These are phyloP conservation scores for Capsella bursapastoris DNA, from an alignment of 345 rosid species.

Conservation along the genomic window DNA sequence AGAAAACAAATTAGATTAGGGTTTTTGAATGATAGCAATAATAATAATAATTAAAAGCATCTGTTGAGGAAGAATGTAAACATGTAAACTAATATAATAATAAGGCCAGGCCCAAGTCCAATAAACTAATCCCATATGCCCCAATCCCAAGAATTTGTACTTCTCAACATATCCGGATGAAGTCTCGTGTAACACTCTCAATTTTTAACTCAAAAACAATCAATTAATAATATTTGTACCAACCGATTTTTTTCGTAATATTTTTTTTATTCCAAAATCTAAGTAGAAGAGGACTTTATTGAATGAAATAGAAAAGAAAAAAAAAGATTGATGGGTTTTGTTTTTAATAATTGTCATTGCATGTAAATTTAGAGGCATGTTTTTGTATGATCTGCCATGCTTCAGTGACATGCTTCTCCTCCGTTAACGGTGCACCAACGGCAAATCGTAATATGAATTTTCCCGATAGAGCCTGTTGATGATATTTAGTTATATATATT, in stretches of 20 bases:
- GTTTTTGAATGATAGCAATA: neutral
- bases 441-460: conserved; percentile 39
- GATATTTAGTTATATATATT: neutral
- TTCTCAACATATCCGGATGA: no score
- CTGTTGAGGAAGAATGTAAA: neutral
- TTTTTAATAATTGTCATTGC: conserved; percentile 3
- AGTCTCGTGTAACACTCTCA: no score
- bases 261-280: no score
- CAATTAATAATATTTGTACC: no score
- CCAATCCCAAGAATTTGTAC: neutral
- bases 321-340: neutral
- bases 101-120: conserved; percentile 31
- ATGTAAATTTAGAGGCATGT: conserved; percentile 23
- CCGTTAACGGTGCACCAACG: conserved; percentile 44
- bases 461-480: conserved; percentile 22
- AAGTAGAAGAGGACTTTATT: neutral
- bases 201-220: no score
- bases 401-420: conserved; percentile 34
- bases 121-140: conserved; percentile 5
- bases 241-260: no score
- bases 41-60: neutral
- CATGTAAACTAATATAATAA: neutral
- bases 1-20: conserved; percentile 4
- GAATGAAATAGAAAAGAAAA: neutral
- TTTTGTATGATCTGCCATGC: conserved; percentile 40